Conservation (phyloP, 176 grass and related monocot species). For the Musa beccarii region DNA sequence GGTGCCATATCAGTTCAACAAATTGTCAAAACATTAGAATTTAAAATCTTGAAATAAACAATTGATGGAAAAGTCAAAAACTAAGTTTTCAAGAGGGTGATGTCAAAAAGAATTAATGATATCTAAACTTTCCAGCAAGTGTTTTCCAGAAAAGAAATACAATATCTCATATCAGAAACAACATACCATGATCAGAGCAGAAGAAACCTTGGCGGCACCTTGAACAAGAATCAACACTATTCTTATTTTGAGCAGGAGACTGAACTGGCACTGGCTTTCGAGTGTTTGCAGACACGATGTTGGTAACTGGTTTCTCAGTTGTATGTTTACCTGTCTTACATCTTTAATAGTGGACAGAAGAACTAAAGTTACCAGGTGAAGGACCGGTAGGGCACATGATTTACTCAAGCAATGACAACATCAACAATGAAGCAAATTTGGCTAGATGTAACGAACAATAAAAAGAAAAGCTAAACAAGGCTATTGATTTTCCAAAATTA, state of each 20-base stretch:
- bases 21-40: background rate
- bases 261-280: constrained; percentile 37
- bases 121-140: background rate
- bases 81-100: background rate
- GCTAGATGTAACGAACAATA: background rate
- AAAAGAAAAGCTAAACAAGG: too few relatives aligned
- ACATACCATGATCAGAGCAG: constrained; percentile 96
- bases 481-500: background rate
- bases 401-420: background rate
- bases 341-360: constrained; percentile 31
- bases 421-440: background rate
- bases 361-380: background rate
- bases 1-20: too few relatives aligned
- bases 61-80: background rate
- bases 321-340: constrained; percentile 94
- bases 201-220: constrained; percentile 92
- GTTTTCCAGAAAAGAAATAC: background rate
- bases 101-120: background rate
- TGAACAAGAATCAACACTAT: constrained; percentile 43
- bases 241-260: constrained; percentile 32
- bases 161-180: constrained; percentile 8
- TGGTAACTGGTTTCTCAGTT: constrained; percentile 71
- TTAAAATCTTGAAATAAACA: background rate
- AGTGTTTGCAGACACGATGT: constrained; percentile 44
- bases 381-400: background rate